A percentile compares a stretch with the other conserved stretches of the same genome.
Evolutionary conservation across 2,329 filamentous ascomycete species (phyloP).

Genomic region (Monosporascus sp.): DNA sequence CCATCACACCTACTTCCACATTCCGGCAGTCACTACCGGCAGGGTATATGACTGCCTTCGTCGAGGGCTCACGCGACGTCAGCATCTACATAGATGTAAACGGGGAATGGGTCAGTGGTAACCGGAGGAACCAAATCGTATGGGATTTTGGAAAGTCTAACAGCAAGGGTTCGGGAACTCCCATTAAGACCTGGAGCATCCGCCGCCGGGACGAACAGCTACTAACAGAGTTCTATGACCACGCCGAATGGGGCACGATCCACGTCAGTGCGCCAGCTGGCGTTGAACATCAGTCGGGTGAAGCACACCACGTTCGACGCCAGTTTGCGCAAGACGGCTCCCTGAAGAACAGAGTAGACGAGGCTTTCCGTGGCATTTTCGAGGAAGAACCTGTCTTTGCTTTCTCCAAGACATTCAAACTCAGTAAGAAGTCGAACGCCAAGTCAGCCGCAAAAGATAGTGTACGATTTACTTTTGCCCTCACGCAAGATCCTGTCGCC

Average conservation of each 20-base stretch:
- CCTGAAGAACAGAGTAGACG: conserved; percentile 62
- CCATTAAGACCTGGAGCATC: conserved; percentile 63
- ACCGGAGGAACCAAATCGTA: conserved; percentile 61
- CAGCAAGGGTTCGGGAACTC: conserved; percentile 21
- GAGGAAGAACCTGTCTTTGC: conserved; percentile 80
- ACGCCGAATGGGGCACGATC: conserved; percentile 78
- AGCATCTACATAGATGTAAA: conserved; percentile 65
- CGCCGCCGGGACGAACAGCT: conserved; percentile 57
- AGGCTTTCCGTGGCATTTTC: conserved; percentile 64
- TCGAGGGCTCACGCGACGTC: conserved; percentile 60
- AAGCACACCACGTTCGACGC: conserved; percentile 59
- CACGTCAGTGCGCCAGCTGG: conserved; percentile 69
- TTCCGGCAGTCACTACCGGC: conserved; percentile 78
- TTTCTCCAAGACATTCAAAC: conserved; percentile 62
- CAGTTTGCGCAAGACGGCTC: conserved; percentile 64
- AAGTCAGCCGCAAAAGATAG: conserved; percentile 39
- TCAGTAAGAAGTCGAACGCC: conserved; percentile 31
- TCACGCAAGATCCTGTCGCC: conserved; percentile 73
- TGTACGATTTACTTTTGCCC: conserved; percentile 69
- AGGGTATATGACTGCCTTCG: conserved; percentile 68
- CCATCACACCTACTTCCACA: conserved; percentile 76
- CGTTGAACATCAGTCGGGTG: conserved; percentile 66
- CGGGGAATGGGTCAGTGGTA: conserved; percentile 78
- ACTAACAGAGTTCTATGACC: conserved; percentile 70
- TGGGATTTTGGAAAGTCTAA: conserved; percentile 58